phyloP scores from a whole-genome alignment of 2,329 filamentous ascomycete species.

The Juglanconis sp. region DNA sequence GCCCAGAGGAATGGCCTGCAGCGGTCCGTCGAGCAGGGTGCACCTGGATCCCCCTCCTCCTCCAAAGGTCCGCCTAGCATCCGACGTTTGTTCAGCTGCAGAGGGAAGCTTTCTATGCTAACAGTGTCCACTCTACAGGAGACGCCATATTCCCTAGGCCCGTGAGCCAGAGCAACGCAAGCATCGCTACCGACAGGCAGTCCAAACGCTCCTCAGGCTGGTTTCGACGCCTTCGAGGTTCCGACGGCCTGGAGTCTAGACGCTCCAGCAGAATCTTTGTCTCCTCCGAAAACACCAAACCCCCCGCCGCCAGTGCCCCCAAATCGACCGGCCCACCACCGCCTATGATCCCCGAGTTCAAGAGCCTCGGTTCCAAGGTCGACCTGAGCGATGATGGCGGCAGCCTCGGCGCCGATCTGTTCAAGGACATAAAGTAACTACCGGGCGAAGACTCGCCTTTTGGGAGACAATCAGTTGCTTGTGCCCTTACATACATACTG shows the following conservation, averaged over 20 bases:
- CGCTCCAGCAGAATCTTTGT: conserved; percentile 42
- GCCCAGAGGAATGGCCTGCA: conserved; percentile 40
- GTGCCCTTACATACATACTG: neutral
- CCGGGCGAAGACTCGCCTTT: neutral
- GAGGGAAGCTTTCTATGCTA: conserved; percentile 47
- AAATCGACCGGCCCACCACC: conserved; percentile 50
- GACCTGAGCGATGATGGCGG: conserved; percentile 40
- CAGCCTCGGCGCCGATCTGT: conserved; percentile 50
- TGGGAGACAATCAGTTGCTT: neutral
- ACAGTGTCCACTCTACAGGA: conserved; percentile 42
- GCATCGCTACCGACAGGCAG: conserved; percentile 50
- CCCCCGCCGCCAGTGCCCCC: conserved; percentile 24
- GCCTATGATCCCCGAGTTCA: conserved; percentile 59
- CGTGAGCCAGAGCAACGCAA: conserved; percentile 47
- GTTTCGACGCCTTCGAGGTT: conserved; percentile 52
- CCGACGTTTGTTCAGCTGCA: conserved; percentile 55
- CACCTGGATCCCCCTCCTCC: conserved; percentile 47
- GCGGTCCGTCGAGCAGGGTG: conserved; percentile 44
- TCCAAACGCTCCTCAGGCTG: conserved; percentile 56
- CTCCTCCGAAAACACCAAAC: conserved; percentile 27
- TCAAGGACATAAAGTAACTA: conserved; percentile 55
- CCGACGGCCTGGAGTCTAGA: conserved; percentile 29
- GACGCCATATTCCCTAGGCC: conserved; percentile 37
- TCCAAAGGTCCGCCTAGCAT: conserved; percentile 55
- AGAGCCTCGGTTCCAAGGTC: conserved; percentile 47